Conservation (phyloP, 2,329 filamentous ascomycete species). For the Pyrenochaeta sp. region DNA sequence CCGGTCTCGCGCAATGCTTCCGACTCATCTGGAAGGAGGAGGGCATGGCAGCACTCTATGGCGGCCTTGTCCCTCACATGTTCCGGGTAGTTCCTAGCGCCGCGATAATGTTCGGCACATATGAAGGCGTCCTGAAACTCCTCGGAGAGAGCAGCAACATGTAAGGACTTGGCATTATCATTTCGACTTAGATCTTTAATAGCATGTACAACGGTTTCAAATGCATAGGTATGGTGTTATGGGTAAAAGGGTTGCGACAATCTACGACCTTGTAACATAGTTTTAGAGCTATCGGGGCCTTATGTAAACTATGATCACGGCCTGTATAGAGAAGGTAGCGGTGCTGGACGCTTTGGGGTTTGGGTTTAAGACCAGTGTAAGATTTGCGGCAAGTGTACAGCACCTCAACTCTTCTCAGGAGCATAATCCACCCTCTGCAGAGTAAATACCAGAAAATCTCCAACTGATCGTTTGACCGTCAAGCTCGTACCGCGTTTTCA, state of each 20-base stretch:
- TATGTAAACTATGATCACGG: conserved; percentile 10
- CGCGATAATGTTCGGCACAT: conserved; percentile 97
- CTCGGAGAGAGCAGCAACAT: conserved; percentile 55
- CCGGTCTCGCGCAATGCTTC: conserved; percentile 88
- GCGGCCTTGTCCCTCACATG: conserved; percentile 89
- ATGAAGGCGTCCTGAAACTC: conserved; percentile 59
- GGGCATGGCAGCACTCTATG: conserved; percentile 84
- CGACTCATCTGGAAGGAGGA: conserved; percentile 87
- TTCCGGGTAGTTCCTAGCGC: conserved; percentile 90
- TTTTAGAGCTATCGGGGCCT: conserved; percentile 7
- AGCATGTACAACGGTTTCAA: conserved; percentile 15
- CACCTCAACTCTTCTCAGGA: background rate
- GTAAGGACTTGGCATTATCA: conserved; percentile 17
- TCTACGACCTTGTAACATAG: conserved; percentile 12
- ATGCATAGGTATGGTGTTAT: conserved; percentile 19
- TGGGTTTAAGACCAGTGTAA: background rate
- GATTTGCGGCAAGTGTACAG: background rate
- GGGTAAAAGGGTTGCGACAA: conserved; percentile 1
- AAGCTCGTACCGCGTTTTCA: too few relatives aligned
- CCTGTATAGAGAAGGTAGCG: background rate
- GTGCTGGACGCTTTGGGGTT: background rate
- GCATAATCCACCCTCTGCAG: background rate
- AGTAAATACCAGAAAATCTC: background rate
- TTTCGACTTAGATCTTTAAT: background rate
- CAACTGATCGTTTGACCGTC: background rate